These are phyloP conservation scores for Blastomyces gilchristii DNA, from an alignment of 2,329 filamentous ascomycete species.

Conservation along the genomic window DNA sequence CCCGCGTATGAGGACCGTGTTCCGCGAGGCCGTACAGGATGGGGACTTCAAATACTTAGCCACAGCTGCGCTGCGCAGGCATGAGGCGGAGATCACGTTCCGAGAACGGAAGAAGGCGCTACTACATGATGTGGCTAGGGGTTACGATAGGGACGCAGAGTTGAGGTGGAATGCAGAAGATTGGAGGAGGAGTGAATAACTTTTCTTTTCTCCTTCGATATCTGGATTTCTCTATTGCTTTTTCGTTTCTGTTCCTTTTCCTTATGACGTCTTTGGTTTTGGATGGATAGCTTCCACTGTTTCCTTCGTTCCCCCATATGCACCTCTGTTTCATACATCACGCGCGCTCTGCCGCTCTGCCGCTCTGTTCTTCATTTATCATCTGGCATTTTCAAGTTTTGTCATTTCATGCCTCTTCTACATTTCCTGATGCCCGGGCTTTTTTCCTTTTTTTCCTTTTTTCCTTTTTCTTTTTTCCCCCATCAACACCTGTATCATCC, in stretches of 20 bases:
- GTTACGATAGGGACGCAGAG: constrained; percentile 43
- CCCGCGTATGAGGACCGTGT: constrained; percentile 63
- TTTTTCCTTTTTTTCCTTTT: not conserved
- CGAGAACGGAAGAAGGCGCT: constrained; percentile 46
- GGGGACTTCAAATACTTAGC: constrained; percentile 59
- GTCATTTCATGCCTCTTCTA: not conserved
- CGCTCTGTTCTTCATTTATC: not conserved
- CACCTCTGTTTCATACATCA: not conserved
- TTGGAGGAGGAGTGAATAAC: constrained; percentile 45
- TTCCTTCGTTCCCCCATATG: not conserved
- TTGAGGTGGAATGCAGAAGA: constrained; percentile 41
- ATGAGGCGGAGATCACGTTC: constrained; percentile 50
- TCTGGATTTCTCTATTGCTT: not conserved
- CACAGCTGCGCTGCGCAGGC: constrained; percentile 48
- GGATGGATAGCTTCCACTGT: not conserved
- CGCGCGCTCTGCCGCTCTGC: not conserved
- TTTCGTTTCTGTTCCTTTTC: not conserved
- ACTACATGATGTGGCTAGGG: constrained; percentile 47
- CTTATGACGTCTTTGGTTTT: not conserved
- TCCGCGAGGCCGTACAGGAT: constrained; percentile 53
- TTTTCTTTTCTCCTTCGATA: not conserved
- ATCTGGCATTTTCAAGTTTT: not conserved
- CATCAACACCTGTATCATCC: not conserved
- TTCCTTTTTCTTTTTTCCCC: not conserved
- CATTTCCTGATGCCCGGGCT: not conserved